A percentile compares a stretch with the other conserved stretches of the same genome.
These are phyloP conservation scores for Plasmodium inui DNA, from an alignment of 169 alveolate genomes.

Conservation along the genomic window DNA sequence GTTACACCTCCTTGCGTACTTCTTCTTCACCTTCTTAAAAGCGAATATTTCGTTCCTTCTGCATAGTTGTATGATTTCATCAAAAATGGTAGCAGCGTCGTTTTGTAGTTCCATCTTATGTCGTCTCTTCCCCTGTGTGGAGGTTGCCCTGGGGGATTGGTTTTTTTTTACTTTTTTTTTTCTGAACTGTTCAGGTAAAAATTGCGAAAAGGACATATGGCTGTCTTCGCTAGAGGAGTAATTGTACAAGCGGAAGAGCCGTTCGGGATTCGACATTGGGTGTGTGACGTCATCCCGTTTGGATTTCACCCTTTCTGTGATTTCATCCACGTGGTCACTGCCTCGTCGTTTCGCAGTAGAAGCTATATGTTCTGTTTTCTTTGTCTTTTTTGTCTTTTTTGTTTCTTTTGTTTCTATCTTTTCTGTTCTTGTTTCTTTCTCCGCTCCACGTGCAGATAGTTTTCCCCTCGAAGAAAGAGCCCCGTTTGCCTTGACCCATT, in stretches of 20 bases:
- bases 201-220: neutral
- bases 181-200: conserved; percentile 14
- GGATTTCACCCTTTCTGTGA: neutral
- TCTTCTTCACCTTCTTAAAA: neutral
- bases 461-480: neutral
- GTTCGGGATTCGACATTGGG: neutral
- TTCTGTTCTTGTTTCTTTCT: no score
- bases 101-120: neutral
- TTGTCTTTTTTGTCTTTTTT: no score
- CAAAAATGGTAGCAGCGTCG: conserved; percentile 21
- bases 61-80: conserved; percentile 28
- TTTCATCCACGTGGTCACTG: neutral
- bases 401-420: no score
- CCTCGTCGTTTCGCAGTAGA: neutral
- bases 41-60: conserved; percentile 37
- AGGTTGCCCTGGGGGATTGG: neutral
- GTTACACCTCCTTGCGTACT: neutral
- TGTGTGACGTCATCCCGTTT: neutral
- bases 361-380: no score
- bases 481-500: neutral
- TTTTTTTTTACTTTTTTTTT: conserved; percentile 14
- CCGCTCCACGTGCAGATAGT: neutral
- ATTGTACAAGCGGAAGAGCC: neutral
- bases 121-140: neutral
- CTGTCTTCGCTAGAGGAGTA: neutral